Base-by-base conservation (phyloP, 495 filamentous ascomycete genomes). In the Cercophora newfieldiana region DNA sequence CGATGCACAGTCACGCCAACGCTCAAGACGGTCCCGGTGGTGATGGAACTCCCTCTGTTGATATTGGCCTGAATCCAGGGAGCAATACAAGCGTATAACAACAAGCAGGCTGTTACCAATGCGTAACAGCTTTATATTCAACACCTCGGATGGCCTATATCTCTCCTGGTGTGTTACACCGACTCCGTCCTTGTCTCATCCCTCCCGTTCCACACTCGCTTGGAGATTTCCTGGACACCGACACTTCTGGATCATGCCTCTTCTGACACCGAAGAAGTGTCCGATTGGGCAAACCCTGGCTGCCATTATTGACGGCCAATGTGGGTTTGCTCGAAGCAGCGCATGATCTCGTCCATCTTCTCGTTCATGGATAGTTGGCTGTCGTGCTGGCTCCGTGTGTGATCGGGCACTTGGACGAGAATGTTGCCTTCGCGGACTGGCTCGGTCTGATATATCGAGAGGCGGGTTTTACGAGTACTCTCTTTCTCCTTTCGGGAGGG, bases 361-460 rank as follows among this genome's bases (percentile, higher is more conserved):
- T 51, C 48, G 2, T 7, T 22, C 58, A 69, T 66, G 5, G 26
- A 24, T 28, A 10, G 25, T 24, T 25, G 12, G 16, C 30, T 58
- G 10, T 63, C 59, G 1, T 44, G 4, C 12, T 29, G 10, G 4
- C 58, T 63, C 5, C 53, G 59, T 18, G 44, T 57, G 10, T 7
- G 21, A n/a, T 61, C 51, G 14, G 59, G 29, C 4, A 63, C 7
- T 10, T 30, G 53, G 28, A 66, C 54, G 10, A 69, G 47, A 14
- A 63, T 66, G 29, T 69, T 69, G 14, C 63, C 63, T 18, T 69
- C 51, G 26, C 59, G 63, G 7, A 51, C 31, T 14, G 67, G 63
- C 44, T 66, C 51, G 8, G 26, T 29, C 29, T 63, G 24, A 31
- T 66, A 69, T 37, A 14, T 51, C 19, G 22, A 37, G 28, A 68